Conservation (phyloP, 768 basidiomycete genomes). For the Butyriboletus loyo region DNA sequence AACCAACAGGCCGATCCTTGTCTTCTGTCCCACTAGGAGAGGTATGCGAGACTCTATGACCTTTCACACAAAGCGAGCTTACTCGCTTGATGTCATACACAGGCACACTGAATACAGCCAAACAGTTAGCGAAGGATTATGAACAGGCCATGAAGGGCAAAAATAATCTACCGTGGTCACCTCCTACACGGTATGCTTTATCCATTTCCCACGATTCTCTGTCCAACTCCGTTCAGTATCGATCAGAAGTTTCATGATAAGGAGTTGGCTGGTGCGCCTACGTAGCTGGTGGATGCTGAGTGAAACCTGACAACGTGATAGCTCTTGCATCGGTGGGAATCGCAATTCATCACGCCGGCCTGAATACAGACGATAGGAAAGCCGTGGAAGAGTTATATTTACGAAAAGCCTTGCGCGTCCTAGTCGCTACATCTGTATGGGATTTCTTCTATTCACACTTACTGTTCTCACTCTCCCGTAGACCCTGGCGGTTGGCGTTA, state of each 20-base stretch:
- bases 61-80: neutral
- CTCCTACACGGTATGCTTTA: slow-evolving; percentile 46
- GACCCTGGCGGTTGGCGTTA: slow-evolving; percentile 96
- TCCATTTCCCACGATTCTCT: neutral
- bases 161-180: slow-evolving; percentile 64
- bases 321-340: slow-evolving; percentile 73
- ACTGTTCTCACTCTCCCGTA: slow-evolving; percentile 30
- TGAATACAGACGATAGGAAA: slow-evolving; percentile 69
- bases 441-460: neutral
- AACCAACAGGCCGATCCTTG: slow-evolving; percentile 75
- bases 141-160: slow-evolving; percentile 49
- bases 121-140: slow-evolving; percentile 73
- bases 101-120: slow-evolving; percentile 69
- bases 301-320: slow-evolving; percentile 24
- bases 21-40: slow-evolving; percentile 90
- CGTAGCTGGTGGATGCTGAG: neutral
- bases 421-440: slow-evolving; percentile 83
- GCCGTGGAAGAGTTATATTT: slow-evolving; percentile 72
- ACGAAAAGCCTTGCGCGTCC: slow-evolving; percentile 56
- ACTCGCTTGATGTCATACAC: neutral
- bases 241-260: slow-evolving; percentile 63
- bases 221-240: slow-evolving; percentile 39
- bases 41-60: slow-evolving; percentile 39
- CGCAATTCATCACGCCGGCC: slow-evolving; percentile 90
- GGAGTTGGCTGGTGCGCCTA: slow-evolving; percentile 45